Percentiles rank a stretch among this genome's conserved stretches.
phyloP scores from a whole-genome alignment of 495 filamentous ascomycete species.

The Patellaria atrata region DNA sequence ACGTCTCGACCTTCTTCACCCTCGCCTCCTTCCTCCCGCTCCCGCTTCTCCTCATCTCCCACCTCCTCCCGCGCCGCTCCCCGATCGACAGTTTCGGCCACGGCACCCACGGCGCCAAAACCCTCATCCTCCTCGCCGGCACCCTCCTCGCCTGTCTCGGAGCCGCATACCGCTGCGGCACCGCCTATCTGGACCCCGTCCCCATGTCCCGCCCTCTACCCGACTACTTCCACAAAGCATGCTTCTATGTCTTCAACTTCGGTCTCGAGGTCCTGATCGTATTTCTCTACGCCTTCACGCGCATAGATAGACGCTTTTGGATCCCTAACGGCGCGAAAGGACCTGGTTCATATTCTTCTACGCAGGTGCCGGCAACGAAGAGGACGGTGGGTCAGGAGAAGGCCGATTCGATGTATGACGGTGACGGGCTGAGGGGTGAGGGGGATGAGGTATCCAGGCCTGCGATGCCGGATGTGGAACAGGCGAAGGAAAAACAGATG shows the following conservation, averaged over 20 bases:
- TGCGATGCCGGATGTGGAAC: too few species aligned
- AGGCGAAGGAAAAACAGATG: too few species aligned
- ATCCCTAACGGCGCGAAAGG: conserved; percentile 27
- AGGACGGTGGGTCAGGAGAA: conserved; percentile 1
- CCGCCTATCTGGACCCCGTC: conserved; percentile 36
- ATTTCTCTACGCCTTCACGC: conserved; percentile 19
- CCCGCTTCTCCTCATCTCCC: conserved; percentile 39
- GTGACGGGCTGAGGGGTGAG: not conserved
- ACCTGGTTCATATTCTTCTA: conserved; percentile 19
- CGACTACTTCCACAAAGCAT: conserved; percentile 52
- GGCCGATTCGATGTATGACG: not conserved
- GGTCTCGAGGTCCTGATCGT: conserved; percentile 25
- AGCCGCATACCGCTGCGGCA: conserved; percentile 53
- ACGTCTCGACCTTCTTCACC: conserved; percentile 51
- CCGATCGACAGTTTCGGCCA: conserved; percentile 54
- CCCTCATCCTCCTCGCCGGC: conserved; percentile 43
- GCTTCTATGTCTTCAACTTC: conserved; percentile 36
- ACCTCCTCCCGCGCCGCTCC: conserved; percentile 36
- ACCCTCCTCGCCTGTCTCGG: conserved; percentile 47
- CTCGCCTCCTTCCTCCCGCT: conserved; percentile 63
- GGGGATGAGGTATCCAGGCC: too few species aligned
- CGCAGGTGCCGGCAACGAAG: not conserved
- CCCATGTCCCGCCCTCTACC: conserved; percentile 39
- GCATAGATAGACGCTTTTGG: conserved; percentile 26
- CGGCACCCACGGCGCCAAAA: conserved; percentile 51